Conservation (phyloP, 2,329 filamentous ascomycete genomes). For the Pezicula rhizophila region DNA sequence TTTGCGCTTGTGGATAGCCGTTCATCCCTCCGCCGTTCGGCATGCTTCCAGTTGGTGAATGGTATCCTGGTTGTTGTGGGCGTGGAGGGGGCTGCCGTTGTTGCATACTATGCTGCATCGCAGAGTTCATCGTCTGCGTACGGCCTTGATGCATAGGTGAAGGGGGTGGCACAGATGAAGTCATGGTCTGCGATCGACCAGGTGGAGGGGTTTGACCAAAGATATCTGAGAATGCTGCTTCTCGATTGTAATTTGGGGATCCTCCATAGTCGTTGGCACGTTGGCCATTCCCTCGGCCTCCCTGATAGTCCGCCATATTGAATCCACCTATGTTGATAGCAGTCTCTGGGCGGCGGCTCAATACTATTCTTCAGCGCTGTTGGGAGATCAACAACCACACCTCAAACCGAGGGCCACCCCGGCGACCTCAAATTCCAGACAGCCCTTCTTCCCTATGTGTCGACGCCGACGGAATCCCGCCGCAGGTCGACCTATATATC, state of each 20-base stretch:
- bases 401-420: constrained; percentile 22
- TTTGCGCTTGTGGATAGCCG: constrained; percentile 46
- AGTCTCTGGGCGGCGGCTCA: constrained; percentile 2
- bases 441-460: constrained; percentile 11
- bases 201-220: constrained; percentile 83
- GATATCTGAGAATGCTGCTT: constrained; percentile 94
- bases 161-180: constrained; percentile 60
- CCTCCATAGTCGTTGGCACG: constrained; percentile 32
- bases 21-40: constrained; percentile 31
- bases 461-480: constrained; percentile 18
- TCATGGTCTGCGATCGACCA: constrained; percentile 94
- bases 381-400: constrained; percentile 9
- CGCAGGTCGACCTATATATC: constrained; percentile 15
- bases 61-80: constrained; percentile 36
- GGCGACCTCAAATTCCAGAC: constrained; percentile 13
- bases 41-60: constrained; percentile 16
- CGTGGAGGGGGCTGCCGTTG: constrained; percentile 55
- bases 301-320: constrained; percentile 52
- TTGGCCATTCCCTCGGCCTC: constrained; percentile 51
- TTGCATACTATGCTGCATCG: constrained; percentile 47
- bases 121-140: constrained; percentile 66
- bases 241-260: constrained; percentile 64
- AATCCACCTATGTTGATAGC: constrained; percentile 8
- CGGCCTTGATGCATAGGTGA: constrained; percentile 56
- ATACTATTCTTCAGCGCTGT: constrained; percentile 5